phyloP scores from a whole-genome alignment of 768 basidiomycete genomes.

The Roridomyces roridus region DNA sequence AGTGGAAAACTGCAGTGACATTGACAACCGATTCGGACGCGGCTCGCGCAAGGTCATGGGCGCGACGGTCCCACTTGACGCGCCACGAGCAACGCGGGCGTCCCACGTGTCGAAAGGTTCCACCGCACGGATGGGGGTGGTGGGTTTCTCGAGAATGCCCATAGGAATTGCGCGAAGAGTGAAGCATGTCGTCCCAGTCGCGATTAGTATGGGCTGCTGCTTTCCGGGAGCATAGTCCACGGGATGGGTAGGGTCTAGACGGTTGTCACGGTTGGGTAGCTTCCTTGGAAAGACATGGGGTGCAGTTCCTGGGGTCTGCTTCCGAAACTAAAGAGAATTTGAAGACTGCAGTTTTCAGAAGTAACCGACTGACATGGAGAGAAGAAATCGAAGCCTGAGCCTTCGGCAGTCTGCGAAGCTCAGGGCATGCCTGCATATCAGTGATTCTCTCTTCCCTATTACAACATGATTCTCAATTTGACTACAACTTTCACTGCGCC shows the following conservation, averaged over 20 bases:
- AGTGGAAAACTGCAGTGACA: slow-evolving; percentile 47
- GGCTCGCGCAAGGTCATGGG: slow-evolving; percentile 27
- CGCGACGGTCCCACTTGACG: slow-evolving; percentile 9
- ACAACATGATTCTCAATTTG: too few species aligned
- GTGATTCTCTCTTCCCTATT: too few species aligned
- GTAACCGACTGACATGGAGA: slow-evolving; percentile 37
- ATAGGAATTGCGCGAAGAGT: slow-evolving; percentile 2
- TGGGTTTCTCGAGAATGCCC: slow-evolving; percentile 1
- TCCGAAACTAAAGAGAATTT: slow-evolving; percentile 39
- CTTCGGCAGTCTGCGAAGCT: slow-evolving; percentile 42
- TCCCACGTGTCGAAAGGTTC: slow-evolving; percentile 8
- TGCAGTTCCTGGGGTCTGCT: slow-evolving; percentile 46
- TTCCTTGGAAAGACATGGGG: slow-evolving; percentile 22
- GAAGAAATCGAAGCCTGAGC: slow-evolving; percentile 34
- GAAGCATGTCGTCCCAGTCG: not conserved
- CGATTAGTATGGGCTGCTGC: not conserved
- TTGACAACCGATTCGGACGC: slow-evolving; percentile 34
- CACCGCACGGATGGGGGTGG: not conserved
- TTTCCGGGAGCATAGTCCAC: not conserved
- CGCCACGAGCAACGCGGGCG: slow-evolving; percentile 1
- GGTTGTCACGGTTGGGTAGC: not conserved
- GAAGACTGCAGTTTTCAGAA: not conserved
- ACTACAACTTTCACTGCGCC: too few species aligned
- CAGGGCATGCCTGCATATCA: slow-evolving; percentile 32
- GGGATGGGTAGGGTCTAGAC: slow-evolving; percentile 41